phyloP scores from a whole-genome alignment of 495 filamentous ascomycete genomes.

The Penicillium antarcticum region DNA sequence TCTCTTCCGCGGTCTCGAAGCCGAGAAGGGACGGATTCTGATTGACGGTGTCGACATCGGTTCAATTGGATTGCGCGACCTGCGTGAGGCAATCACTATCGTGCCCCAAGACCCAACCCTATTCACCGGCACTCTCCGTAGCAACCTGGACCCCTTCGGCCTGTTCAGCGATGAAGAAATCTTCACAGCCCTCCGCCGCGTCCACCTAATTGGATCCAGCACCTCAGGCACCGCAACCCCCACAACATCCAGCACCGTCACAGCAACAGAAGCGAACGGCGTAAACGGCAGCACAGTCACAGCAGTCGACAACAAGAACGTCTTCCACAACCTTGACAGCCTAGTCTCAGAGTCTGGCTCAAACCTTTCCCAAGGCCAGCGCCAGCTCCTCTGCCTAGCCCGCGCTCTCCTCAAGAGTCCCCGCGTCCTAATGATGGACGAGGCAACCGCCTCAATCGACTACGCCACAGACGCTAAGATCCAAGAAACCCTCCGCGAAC shows the following conservation, averaged over 20 bases:
- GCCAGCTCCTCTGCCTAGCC: constrained; percentile 92
- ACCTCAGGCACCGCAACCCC: constrained; percentile 46
- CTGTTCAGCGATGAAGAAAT: constrained; percentile 91
- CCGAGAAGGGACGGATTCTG: constrained; percentile 82
- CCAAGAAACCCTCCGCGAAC: constrained; percentile 87
- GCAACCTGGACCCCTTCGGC: constrained; percentile 91
- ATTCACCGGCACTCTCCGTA: constrained; percentile 93
- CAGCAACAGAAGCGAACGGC: constrained; percentile 35
- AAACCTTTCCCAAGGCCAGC: constrained; percentile 96
- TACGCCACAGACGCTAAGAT: constrained; percentile 95
- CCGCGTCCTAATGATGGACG: constrained; percentile 95
- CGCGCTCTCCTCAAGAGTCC: constrained; percentile 90
- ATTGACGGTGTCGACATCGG: constrained; percentile 91
- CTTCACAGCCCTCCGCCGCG: constrained; percentile 81
- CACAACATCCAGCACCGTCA: constrained; percentile 34
- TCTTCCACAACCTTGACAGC: constrained; percentile 85
- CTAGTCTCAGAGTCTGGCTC: constrained; percentile 87
- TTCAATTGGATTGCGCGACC: constrained; percentile 81
- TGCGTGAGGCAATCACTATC: constrained; percentile 93
- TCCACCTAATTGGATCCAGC: constrained; percentile 75
- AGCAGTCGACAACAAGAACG: constrained; percentile 75
- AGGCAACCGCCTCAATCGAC: constrained; percentile 97
- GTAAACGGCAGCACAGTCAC: constrained; percentile 33
- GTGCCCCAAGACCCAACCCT: constrained; percentile 98
- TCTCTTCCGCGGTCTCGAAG: constrained; percentile 95